Base-by-base conservation (phyloP, 495 filamentous ascomycete species). In the Penicillium argentinense region DNA sequence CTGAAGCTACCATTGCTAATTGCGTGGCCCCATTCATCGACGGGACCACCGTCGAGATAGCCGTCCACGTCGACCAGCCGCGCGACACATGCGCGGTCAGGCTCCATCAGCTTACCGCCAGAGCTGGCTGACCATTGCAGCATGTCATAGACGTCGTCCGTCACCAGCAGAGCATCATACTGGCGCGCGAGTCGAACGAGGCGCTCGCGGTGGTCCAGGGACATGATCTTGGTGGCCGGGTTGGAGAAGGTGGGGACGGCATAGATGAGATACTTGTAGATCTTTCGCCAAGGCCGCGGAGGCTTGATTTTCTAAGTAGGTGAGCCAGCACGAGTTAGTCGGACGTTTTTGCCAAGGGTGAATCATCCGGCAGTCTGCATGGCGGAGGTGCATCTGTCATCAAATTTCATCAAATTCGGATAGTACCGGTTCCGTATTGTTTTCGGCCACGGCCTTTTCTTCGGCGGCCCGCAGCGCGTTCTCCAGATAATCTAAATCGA, bases 61-160 rank as follows among this genome's bases (percentile, higher is more conserved):
- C 83, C 68, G 59, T 95, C 89, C 30, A 96, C 72, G 52, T 91
- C 89, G 4, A 89, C 84, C 2, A 95, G 60, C 1, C 90, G 77
- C 2, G 90, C 88, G 3, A 88, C 56, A 1, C 73, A 45, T 1
- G 82, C 80, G 33, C 62, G 67, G 14, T 70, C 63, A n/a, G 55
- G 51, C 3, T 33, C 17, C 12, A 49, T 19, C 18, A 55, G 45
- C 5, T 59, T 25, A 7, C 32, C 32, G 23, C 49, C 56, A 0
- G 52, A 63, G 21, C 68, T 69, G 3, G 71, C 41, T 5, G 78
- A 75, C 82, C 89, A 93, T 59, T 88, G 85, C 0, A 96, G 73
- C 47, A 89, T 83, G 62, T 96, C 91, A 49, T 97, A 97, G 1
- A 97, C 89, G 63, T 96, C 91, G 66, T 96, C 91, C 9, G 77